Conservation (phyloP, 345 rosid species). For the Salix brachista region DNA sequence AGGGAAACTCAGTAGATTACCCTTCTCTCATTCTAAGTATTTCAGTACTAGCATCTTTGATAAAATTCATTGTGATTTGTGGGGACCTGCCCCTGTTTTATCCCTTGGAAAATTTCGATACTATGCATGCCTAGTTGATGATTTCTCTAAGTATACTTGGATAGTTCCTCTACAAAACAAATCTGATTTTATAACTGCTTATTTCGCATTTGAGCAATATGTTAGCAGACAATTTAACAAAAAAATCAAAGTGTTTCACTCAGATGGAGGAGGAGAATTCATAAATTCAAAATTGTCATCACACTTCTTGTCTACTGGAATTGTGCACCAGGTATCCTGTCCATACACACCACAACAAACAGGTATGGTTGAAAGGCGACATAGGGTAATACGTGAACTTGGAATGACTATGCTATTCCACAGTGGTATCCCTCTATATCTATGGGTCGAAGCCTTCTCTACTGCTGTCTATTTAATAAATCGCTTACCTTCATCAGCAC, state of each 20-base stretch:
- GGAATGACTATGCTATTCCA: neutral
- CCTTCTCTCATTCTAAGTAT: neutral
- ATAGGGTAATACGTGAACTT: neutral
- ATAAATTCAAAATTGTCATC: neutral
- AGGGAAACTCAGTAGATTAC: neutral
- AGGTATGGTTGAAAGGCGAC: neutral
- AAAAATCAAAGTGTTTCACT: neutral
- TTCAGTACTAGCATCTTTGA: neutral
- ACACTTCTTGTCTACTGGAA: neutral
- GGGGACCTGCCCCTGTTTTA: neutral
- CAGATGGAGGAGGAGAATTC: neutral
- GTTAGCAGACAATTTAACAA: neutral
- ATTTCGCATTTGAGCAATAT: neutral
- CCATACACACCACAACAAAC: neutral
- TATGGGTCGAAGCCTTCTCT: neutral
- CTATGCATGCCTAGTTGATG: neutral
- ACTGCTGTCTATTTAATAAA: neutral
- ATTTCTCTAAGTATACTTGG: neutral
- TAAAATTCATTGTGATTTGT: constrained; percentile 2
- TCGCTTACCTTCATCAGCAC: neutral
- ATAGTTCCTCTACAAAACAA: neutral
- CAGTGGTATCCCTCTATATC: neutral
- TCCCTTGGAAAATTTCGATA: neutral
- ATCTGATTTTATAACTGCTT: neutral
- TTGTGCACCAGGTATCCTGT: neutral